Evolutionary conservation across 176 grass and related monocot species (phyloP), one percentile per base, ranked within the genome.

Genomic region (Carex cristatella): DNA sequence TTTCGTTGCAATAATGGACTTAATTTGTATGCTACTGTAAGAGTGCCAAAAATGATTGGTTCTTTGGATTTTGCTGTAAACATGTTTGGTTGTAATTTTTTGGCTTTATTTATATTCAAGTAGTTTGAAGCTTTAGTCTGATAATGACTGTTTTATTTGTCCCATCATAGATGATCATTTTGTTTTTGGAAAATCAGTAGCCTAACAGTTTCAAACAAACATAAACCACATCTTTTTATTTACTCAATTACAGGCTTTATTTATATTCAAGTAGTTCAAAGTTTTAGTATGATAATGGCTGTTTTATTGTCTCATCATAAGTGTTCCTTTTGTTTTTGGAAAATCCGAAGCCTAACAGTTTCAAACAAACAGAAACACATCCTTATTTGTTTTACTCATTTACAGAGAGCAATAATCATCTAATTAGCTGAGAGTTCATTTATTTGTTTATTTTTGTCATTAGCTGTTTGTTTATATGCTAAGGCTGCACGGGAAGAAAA

Each of bases 81-180:
- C 40, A 51, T 66, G 28, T 40, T 31, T 66, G 58, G 58, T 61
- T 4, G 12, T 63, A 49, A 33, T 12, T 49, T 82, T 27, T 65
- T 40, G 37, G 58, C 78, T 49, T 64, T 54, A 53, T 75, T 53
- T 75, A 75, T 53, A 53, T 79, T 79, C 74, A 57, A 58, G 7
- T 32, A 79, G 12, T 79, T 58, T 30, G 58, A 58, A 57, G 23
- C 28, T 35, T 79, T 35, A 35, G 48, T 76, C 11, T 79, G 74
- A 79, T 79, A 79, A 58, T 58, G 74, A 79, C 53, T 79, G 53
- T 79, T 55, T 78, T 58, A 58, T 54, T 72, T 72, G 30, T 79
- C 74, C 58, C 57, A 18, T 69, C 69, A 18, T 79, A 9, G n/a
- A 16, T 58, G 14, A 18, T 79, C 30, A 13, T 79, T 35, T 58